Base-by-base conservation (phyloP, 2,329 filamentous ascomycete species). In the Myriosclerotinia duriaeana region DNA sequence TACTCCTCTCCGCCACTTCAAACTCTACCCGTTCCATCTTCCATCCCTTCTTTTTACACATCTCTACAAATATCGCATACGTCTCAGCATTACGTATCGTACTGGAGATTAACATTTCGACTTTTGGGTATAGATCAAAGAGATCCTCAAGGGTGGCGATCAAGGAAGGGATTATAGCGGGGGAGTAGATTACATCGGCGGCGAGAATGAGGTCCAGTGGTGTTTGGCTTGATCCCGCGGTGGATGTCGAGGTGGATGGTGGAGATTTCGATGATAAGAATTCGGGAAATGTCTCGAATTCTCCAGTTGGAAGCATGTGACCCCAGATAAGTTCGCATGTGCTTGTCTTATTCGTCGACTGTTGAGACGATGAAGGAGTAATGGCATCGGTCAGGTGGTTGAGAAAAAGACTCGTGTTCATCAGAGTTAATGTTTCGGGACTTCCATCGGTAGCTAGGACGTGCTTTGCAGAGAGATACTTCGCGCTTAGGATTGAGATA, bases 101-200 rank as follows among this genome's bases (percentile, higher is more conserved):
- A 22, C 88, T 88, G 5, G 89, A 84, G 67, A 93, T 87, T 55
- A 92, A 78, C 46, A 91, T 84, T 55, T 84, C 79, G 17, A 87
- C 79, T 0, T 74, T 73, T 2, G 86, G 83, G 69, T 86, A 85
- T 64, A 87, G 74, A 1, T 79, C 79, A 59, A 90, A 84, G 15
- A 92, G 78, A 60, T 88, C 83, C 42, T 82, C 78, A 62, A 93
- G 76, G 3, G 90, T 92, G 3, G 81, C 83, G 3, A 91, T 81
- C 34, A 94, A 80, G 1, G 85, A 80, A 0, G 87, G 85, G 60
- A 90, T 87, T 53, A 85, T 82, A 46, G 80, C 80, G 68, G 81
- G 81, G 74, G 94, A 90, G 76, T 93, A 94, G 0, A 89, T 93
- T 77, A 94, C 85, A 75, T 94, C 91, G 44, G 91, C 89, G 5